A percentile compares a stretch with the other conserved stretches of the same genome.
Conservation (phyloP, 371 early-diverging fungal species). For the Mucor plumbeus region DNA sequence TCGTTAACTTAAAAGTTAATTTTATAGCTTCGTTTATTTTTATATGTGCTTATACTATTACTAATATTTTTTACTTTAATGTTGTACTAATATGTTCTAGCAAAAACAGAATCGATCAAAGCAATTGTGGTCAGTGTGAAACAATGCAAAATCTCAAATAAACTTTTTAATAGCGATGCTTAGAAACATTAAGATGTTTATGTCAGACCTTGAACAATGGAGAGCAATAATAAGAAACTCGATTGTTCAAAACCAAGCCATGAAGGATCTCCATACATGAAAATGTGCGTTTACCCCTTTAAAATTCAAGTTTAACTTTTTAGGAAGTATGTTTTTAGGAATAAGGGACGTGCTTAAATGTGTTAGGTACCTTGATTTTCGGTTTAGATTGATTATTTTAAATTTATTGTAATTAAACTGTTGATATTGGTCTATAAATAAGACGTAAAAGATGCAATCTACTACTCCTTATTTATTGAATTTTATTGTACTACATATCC, state of each 20-base stretch:
- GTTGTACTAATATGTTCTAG: too few species aligned
- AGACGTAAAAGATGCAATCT: neutral
- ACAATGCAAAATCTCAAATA: too few species aligned
- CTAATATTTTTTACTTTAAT: too few species aligned
- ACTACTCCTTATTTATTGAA: neutral
- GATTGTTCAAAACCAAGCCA: too few species aligned
- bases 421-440: neutral
- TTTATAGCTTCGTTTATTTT: too few species aligned
- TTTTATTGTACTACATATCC: neutral
- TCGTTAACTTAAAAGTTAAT: too few species aligned
- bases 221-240: neutral
- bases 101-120: too few species aligned
- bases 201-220: neutral
- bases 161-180: too few species aligned
- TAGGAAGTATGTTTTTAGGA: neutral
- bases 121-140: too few species aligned
- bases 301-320: neutral
- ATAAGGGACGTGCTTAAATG: neutral
- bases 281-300: constrained; percentile 2
- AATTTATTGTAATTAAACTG: constrained; percentile 2
- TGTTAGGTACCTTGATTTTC: neutral
- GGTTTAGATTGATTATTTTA: constrained; percentile 2
- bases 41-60: too few species aligned
- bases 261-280: neutral
- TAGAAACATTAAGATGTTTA: too few species aligned